Conservation (phyloP, 768 basidiomycete genomes). For the Leucosporidium creatinivorum region DNA sequence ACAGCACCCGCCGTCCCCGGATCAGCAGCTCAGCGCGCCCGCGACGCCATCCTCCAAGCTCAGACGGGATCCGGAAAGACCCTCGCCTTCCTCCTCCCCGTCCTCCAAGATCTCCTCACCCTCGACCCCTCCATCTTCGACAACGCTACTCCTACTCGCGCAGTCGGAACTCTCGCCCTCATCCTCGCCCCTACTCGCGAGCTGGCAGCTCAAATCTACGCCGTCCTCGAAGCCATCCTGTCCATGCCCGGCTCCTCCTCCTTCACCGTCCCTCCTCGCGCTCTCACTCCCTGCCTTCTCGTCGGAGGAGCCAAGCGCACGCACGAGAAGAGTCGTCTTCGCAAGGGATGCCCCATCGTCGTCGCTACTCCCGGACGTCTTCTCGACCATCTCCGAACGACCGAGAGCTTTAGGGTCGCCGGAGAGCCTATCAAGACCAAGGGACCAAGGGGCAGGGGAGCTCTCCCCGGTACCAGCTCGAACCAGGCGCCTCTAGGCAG, state of each 20-base stretch:
- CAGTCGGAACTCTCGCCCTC: conserved; percentile 87
- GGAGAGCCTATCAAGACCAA: conserved; percentile 26
- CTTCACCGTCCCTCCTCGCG: conserved; percentile 51
- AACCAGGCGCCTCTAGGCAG: background rate
- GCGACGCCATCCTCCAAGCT: conserved; percentile 74
- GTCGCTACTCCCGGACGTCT: conserved; percentile 93
- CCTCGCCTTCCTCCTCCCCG: conserved; percentile 82
- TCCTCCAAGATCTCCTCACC: conserved; percentile 87
- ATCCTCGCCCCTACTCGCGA: conserved; percentile 94
- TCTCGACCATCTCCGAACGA: conserved; percentile 93
- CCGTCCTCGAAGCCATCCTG: conserved; percentile 78
- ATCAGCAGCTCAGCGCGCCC: conserved; percentile 74
- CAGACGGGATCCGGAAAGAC: conserved; percentile 98
- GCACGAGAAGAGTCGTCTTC: conserved; percentile 89
- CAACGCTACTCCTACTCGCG: conserved; percentile 83
- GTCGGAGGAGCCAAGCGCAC: conserved; percentile 88
- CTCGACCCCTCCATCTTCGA: conserved; percentile 42
- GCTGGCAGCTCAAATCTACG: conserved; percentile 90
- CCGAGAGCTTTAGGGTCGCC: conserved; percentile 76
- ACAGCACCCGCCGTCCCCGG: conserved; percentile 34
- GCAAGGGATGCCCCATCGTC: conserved; percentile 90
- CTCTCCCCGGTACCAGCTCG: background rate
- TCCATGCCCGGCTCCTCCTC: conserved; percentile 58
- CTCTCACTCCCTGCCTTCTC: conserved; percentile 87
- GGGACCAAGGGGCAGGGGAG: conserved; percentile 2